These are phyloP conservation scores for Coniochaeta sp. DNA, from an alignment of 2,329 filamentous ascomycete species.

Conservation along the genomic window DNA sequence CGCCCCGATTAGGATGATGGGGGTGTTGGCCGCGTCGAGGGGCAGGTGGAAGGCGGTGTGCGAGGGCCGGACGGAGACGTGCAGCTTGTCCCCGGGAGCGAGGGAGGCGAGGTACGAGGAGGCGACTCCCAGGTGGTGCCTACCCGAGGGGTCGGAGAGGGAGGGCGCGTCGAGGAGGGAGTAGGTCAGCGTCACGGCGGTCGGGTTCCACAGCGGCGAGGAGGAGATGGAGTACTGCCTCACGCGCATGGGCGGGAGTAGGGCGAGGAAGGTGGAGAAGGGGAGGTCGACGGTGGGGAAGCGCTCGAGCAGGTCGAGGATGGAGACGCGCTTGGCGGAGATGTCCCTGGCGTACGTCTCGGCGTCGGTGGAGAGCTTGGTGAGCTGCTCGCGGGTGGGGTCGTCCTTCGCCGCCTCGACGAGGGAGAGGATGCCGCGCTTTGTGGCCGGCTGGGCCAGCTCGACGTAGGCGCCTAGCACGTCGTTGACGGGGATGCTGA, in stretches of 20 bases:
- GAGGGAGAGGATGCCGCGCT: slow-evolving; percentile 35
- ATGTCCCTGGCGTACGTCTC: slow-evolving; percentile 41
- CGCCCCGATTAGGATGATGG: slow-evolving; percentile 44
- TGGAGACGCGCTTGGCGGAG: slow-evolving; percentile 49
- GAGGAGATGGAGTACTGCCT: slow-evolving; percentile 78
- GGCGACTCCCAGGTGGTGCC: slow-evolving; percentile 52
- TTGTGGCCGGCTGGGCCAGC: slow-evolving; percentile 64
- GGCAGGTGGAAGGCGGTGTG: slow-evolving; percentile 42
- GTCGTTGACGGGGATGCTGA: slow-evolving; percentile 53
- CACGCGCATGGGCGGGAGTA: slow-evolving; percentile 70
- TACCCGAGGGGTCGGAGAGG: slow-evolving; percentile 35
- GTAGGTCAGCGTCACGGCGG: slow-evolving; percentile 59
- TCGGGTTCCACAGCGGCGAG: slow-evolving; percentile 54
- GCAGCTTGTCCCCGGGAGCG: slow-evolving; percentile 32
- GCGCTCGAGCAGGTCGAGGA: slow-evolving; percentile 63
- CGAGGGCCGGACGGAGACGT: slow-evolving; percentile 41
- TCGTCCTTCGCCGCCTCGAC: slow-evolving; percentile 19
- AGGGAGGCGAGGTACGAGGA: slow-evolving; percentile 52
- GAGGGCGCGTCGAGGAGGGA: slow-evolving; percentile 54
- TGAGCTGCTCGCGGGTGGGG: slow-evolving; percentile 30
- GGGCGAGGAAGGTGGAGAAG: slow-evolving; percentile 59
- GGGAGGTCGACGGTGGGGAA: slow-evolving; percentile 54
- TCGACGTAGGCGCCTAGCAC: slow-evolving; percentile 67
- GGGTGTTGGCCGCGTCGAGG: slow-evolving; percentile 32
- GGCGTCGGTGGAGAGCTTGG: slow-evolving; percentile 37